phyloP scores from a whole-genome alignment of 2,329 filamentous ascomycete species.

The Tolypocladium pustulatum region DNA sequence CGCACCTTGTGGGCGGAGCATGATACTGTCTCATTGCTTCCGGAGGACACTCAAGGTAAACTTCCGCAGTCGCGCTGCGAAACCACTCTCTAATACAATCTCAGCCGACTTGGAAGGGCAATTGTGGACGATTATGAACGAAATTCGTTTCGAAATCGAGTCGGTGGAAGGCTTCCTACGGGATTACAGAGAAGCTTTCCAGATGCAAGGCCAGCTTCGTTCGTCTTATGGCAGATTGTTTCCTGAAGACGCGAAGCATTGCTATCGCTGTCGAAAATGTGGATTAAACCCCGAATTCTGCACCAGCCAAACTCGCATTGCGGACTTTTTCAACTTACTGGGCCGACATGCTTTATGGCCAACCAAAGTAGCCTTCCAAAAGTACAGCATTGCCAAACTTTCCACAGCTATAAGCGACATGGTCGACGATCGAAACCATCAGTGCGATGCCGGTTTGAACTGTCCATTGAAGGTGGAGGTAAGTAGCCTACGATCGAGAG shows the following conservation, averaged over 20 bases:
- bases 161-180: neutral
- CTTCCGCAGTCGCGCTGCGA: neutral
- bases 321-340: neutral
- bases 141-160: neutral
- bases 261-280: neutral
- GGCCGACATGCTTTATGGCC: neutral
- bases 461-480: neutral
- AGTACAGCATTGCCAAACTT: neutral
- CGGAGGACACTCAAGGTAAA: neutral
- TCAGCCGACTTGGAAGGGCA: neutral
- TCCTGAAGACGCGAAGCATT: neutral
- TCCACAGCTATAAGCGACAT: neutral
- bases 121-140: neutral
- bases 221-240: neutral
- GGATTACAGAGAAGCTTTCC: neutral
- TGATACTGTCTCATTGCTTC: neutral
- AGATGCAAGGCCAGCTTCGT: neutral
- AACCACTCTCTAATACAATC: neutral
- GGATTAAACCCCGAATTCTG: neutral
- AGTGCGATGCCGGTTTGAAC: neutral
- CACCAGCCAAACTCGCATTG: neutral
- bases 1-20: neutral
- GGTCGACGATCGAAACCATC: neutral
- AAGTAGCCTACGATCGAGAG: neutral
- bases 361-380: neutral